Percentiles rank a stretch among this genome's conserved stretches.
Evolutionary conservation across 345 rosid species (phyloP).

Genomic region (Pugionium dolabratum): DNA sequence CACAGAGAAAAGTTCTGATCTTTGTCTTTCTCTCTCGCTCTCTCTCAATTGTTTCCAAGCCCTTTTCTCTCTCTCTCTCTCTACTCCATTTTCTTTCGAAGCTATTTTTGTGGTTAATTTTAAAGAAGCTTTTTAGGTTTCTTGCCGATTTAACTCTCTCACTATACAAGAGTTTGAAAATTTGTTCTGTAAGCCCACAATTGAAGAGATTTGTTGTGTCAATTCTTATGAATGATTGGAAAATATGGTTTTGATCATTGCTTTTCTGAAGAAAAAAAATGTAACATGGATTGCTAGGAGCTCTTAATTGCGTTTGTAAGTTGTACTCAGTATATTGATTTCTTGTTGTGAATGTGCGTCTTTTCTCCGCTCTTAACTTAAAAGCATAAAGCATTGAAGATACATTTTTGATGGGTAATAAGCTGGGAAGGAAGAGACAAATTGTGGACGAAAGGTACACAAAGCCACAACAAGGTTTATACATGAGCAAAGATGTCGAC

Average conservation of each 20-base stretch:
- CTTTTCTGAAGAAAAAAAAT: too few relatives aligned
- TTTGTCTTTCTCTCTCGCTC: too few relatives aligned
- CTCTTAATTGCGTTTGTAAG: neutral
- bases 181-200: neutral
- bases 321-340: neutral
- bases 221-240: neutral
- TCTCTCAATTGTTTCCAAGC: too few relatives aligned
- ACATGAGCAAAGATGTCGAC: constrained; percentile 88
- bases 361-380: constrained; percentile 19
- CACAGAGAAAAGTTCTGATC: too few relatives aligned
- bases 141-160: too few relatives aligned
- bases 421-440: constrained; percentile 84
- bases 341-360: neutral
- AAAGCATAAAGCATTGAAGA: constrained; percentile 8
- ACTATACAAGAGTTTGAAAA: too few relatives aligned
- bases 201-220: neutral
- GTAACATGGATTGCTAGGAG: neutral
- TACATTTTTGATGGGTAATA: constrained; percentile 73
- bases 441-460: constrained; percentile 91
- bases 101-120: too few relatives aligned
- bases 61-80: too few relatives aligned
- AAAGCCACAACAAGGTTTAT: constrained; percentile 78
- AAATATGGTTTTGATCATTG: neutral
- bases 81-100: too few relatives aligned
- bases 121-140: too few relatives aligned